phyloP scores from a whole-genome alignment of 768 basidiomycete species.

The Cyclocybe aegerita region DNA sequence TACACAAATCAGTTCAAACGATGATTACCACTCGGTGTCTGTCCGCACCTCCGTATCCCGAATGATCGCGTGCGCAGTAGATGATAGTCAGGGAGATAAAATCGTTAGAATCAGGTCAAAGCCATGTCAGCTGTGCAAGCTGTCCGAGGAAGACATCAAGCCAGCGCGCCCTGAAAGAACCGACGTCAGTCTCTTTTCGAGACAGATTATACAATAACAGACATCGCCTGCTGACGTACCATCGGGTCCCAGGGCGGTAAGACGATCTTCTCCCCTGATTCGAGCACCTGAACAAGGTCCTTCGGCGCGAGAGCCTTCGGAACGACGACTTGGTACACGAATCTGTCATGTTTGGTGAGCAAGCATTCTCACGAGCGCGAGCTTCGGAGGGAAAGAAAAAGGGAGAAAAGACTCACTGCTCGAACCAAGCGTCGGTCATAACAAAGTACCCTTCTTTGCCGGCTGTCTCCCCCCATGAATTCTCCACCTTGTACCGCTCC shows the following conservation, averaged over 20 bases:
- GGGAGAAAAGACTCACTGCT: conserved; percentile 55
- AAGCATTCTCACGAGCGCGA: neutral
- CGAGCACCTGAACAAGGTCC: conserved; percentile 80
- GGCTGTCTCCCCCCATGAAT: conserved; percentile 81
- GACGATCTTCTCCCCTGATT: conserved; percentile 60
- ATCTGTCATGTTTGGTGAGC: conserved; percentile 39
- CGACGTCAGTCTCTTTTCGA: neutral
- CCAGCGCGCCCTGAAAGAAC: conserved; percentile 16
- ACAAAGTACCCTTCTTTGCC: conserved; percentile 89
- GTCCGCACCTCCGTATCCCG: too few relatives aligned
- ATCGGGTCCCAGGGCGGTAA: conserved; percentile 94
- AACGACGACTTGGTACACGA: conserved; percentile 91
- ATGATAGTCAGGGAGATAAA: too few relatives aligned
- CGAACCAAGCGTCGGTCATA: conserved; percentile 93
- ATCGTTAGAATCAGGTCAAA: conserved; percentile 16
- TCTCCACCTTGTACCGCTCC: conserved; percentile 95
- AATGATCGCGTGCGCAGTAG: too few relatives aligned
- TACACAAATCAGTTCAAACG: too few relatives aligned
- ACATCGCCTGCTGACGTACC: conserved; percentile 39
- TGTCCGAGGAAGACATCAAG: conserved; percentile 2
- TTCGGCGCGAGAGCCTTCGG: conserved; percentile 78
- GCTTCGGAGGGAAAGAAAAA: neutral
- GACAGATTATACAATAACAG: neutral
- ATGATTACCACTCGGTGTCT: too few relatives aligned
- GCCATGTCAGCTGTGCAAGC: conserved; percentile 2